Evolutionary conservation across 73 alveolate genomes (phyloP).

Genomic region (Paramecium pentaurelia): DNA sequence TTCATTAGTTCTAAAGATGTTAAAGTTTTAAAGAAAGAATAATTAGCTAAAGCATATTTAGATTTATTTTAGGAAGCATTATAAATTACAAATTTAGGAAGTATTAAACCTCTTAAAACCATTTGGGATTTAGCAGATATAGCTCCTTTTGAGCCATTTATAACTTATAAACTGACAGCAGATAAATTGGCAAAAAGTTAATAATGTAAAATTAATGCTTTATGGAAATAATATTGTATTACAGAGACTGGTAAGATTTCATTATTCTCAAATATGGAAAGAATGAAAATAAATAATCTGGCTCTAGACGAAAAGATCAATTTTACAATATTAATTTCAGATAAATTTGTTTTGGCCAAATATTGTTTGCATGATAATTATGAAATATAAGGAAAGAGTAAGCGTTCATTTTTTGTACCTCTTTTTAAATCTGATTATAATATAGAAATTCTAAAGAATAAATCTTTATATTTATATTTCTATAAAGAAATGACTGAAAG

Average conservation of each 20-base stretch:
- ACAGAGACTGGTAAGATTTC: not conserved
- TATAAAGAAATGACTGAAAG: not conserved
- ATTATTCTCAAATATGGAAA: not conserved
- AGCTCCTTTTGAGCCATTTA: slow-evolving; percentile 16
- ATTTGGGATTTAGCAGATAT: not conserved
- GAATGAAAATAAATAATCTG: not conserved
- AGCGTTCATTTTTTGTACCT: not conserved
- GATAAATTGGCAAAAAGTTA: not conserved
- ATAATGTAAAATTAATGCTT: not conserved
- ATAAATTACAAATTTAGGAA: not conserved
- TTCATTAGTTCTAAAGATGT: not conserved
- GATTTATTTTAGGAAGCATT: not conserved
- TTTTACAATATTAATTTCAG: not conserved
- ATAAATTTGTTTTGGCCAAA: not conserved
- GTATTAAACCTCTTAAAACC: not conserved
- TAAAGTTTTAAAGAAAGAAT: not conserved
- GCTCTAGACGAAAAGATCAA: not conserved
- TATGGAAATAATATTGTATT: not conserved
- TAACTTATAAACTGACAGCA: not conserved
- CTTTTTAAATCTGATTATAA: not conserved
- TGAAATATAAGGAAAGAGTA: not conserved
- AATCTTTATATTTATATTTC: not conserved
- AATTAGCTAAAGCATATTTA: not conserved
- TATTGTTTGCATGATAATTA: not conserved
- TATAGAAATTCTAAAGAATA: not conserved